phyloP scores from a whole-genome alignment of 345 rosid species.

The Jatropha curcas region DNA sequence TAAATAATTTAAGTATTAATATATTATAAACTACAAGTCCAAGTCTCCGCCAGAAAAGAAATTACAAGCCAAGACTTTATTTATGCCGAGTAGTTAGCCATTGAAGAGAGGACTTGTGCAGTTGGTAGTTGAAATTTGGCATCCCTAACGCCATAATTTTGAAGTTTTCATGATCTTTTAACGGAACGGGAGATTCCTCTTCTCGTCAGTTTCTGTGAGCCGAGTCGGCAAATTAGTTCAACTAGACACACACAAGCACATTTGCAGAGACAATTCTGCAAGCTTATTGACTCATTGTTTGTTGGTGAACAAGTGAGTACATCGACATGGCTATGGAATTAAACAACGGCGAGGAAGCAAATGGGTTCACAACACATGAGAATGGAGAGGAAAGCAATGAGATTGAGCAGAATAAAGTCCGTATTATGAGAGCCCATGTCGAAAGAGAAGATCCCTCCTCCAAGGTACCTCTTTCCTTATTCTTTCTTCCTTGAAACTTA shows the following conservation, averaged over 20 bases:
- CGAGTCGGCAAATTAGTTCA: no score
- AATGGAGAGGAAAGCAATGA: conserved; percentile 40
- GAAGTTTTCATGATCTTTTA: not conserved
- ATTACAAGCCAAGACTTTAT: no score
- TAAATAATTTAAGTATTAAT: no score
- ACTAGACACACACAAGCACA: no score
- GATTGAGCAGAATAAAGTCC: conserved; percentile 70
- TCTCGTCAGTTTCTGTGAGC: not conserved
- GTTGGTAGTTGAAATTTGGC: no score
- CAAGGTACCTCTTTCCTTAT: conserved; percentile 41
- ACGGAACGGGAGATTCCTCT: not conserved
- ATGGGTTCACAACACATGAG: conserved; percentile 12
- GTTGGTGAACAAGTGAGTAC: not conserved
- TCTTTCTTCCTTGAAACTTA: not conserved
- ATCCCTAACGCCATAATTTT: not conserved
- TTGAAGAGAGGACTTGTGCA: no score
- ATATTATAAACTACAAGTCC: no score
- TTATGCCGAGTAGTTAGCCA: no score
- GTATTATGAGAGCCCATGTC: conserved; percentile 76
- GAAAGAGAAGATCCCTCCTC: conserved; percentile 74
- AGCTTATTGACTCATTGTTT: not conserved
- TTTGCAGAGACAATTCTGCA: not conserved
- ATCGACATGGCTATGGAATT: conserved; percentile 16
- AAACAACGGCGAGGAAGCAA: conserved; percentile 15
- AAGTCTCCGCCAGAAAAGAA: no score